Evolutionary conservation across 257 asterid genomes (phyloP).

Genomic region (Solanum infundibuliforme): DNA sequence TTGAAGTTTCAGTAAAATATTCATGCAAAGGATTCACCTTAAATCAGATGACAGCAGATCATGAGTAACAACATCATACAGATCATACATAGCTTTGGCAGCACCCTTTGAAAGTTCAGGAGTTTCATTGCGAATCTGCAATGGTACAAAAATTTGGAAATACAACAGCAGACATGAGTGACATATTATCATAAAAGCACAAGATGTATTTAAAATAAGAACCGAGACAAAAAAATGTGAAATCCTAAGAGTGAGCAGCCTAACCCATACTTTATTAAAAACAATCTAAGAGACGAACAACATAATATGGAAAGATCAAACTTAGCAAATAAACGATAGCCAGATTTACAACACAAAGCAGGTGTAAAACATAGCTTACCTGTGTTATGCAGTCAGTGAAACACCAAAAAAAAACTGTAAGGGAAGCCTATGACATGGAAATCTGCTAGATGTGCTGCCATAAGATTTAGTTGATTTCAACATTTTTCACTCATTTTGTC

Average conservation of each 20-base stretch:
- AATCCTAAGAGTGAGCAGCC: background rate
- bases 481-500: background rate
- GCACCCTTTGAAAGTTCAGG: slow-evolving; percentile 94
- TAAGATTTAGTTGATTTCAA: background rate
- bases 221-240: background rate
- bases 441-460: background rate
- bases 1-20: background rate
- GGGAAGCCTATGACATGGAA: background rate
- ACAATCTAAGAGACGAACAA: background rate
- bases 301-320: background rate
- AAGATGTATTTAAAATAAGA: background rate
- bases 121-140: slow-evolving; percentile 63
- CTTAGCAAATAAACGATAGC: background rate
- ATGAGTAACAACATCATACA: slow-evolving; percentile 90
- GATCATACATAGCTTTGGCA: slow-evolving; percentile 73
- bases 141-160: background rate
- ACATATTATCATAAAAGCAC: background rate
- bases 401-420: background rate
- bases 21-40: slow-evolving; percentile 39
- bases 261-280: background rate
- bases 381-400: background rate
- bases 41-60: slow-evolving; percentile 73
- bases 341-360: background rate
- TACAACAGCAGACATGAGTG: background rate
- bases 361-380: background rate